A percentile compares a stretch with the other conserved stretches of the same genome.
phyloP scores from a whole-genome alignment of 83 land plant genomes.

The Thuja plicata region DNA sequence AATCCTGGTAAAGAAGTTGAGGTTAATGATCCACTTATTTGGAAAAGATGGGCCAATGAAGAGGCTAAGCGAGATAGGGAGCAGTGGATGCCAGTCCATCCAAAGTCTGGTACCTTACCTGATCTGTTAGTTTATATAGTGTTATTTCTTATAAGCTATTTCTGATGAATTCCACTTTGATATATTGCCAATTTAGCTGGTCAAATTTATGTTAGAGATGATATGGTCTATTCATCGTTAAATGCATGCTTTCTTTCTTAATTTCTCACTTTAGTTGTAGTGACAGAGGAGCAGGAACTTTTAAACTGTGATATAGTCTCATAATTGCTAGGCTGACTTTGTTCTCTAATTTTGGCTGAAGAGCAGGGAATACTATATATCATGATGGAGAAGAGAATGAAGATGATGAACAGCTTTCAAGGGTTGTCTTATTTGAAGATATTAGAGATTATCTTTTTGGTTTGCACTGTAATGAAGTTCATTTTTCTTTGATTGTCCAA shows the following conservation, averaged over 20 bases:
- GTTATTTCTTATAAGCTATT: background rate
- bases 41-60: conserved; percentile 86
- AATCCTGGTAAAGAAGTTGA: conserved; percentile 60
- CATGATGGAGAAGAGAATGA: conserved; percentile 30
- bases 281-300: background rate
- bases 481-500: conserved; percentile 56
- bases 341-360: conserved; percentile 21
- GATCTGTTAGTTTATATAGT: conserved; percentile 1
- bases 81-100: conserved; percentile 92
- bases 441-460: conserved; percentile 77
- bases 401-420: conserved; percentile 69
- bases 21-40: conserved; percentile 64
- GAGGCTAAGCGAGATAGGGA: conserved; percentile 63
- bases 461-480: conserved; percentile 62
- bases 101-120: conserved; percentile 33
- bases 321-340: background rate
- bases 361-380: conserved; percentile 25
- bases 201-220: background rate
- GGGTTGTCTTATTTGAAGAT: conserved; percentile 86
- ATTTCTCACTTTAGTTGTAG: background rate
- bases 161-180: background rate
- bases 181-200: background rate
- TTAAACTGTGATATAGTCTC: background rate
- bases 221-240: background rate
- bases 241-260: background rate